phyloP scores from a whole-genome alignment of 345 rosid species.

The Turritis glabra region DNA sequence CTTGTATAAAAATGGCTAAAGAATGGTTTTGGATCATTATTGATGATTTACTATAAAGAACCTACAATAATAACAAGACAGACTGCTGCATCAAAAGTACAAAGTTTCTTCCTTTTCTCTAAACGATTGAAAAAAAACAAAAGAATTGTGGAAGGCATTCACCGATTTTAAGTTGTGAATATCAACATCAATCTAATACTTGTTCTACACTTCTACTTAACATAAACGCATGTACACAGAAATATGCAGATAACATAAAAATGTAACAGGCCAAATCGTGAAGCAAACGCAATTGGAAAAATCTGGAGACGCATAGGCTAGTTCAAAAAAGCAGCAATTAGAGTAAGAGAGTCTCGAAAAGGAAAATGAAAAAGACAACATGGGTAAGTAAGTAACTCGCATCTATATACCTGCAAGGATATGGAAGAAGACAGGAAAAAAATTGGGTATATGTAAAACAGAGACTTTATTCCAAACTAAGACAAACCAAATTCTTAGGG shows the following conservation, averaged over 20 bases:
- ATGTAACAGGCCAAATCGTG: neutral
- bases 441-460: neutral
- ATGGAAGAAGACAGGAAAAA: neutral
- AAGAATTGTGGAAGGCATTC: neutral
- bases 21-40: neutral
- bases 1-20: neutral
- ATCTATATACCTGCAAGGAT: neutral
- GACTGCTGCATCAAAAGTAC: neutral
- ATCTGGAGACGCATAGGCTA: neutral
- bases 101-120: neutral
- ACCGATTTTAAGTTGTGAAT: neutral
- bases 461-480: neutral
- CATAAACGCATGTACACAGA: neutral
- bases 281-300: neutral
- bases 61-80: neutral
- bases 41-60: neutral
- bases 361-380: neutral
- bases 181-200: neutral
- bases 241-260: neutral
- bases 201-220: too few species aligned
- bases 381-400: neutral
- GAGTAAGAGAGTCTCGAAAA: neutral
- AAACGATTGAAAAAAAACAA: neutral
- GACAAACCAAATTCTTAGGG: neutral
- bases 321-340: neutral